These are phyloP conservation scores for Warburgia ugandensis DNA, from an alignment of 164 flowering plant species.

Conservation along the genomic window DNA sequence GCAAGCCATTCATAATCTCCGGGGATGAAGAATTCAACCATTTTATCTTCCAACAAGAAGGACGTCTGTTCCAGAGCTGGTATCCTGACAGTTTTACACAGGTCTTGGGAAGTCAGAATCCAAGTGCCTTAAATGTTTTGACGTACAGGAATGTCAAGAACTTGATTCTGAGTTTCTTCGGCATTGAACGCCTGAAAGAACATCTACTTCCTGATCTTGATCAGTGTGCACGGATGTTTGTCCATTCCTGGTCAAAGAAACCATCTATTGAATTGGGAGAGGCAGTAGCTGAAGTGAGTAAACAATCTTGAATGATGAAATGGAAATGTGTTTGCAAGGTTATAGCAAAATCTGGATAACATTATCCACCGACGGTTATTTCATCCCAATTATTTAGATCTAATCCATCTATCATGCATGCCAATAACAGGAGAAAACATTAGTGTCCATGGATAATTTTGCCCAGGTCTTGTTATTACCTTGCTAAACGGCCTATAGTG, in stretches of 20 bases:
- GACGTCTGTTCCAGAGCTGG: slow-evolving; percentile 20
- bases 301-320: no score
- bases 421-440: no score
- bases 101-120: slow-evolving; percentile 17
- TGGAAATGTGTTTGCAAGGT: no score
- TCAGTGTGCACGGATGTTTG: neutral
- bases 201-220: slow-evolving; percentile 23
- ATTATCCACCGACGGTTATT: no score
- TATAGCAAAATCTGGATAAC: no score
- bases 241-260: slow-evolving; percentile 16
- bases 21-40: slow-evolving; percentile 23
- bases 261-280: slow-evolving; percentile 20
- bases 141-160: slow-evolving; percentile 28
- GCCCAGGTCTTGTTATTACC: no score
- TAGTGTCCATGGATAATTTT: no score
- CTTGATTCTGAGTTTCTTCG: slow-evolving; percentile 21
- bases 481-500: no score
- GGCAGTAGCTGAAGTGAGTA: no score
- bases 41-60: slow-evolving; percentile 31
- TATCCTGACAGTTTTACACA: slow-evolving; percentile 22
- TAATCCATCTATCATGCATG: no score
- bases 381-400: no score
- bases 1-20: slow-evolving; percentile 22
- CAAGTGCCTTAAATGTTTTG: slow-evolving; percentile 18
- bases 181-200: slow-evolving; percentile 21